Evolutionary conservation across 2,329 filamentous ascomycete species (phyloP), one percentile per base, ranked within the genome.

Genomic region (Aspergillus aculeatus): DNA sequence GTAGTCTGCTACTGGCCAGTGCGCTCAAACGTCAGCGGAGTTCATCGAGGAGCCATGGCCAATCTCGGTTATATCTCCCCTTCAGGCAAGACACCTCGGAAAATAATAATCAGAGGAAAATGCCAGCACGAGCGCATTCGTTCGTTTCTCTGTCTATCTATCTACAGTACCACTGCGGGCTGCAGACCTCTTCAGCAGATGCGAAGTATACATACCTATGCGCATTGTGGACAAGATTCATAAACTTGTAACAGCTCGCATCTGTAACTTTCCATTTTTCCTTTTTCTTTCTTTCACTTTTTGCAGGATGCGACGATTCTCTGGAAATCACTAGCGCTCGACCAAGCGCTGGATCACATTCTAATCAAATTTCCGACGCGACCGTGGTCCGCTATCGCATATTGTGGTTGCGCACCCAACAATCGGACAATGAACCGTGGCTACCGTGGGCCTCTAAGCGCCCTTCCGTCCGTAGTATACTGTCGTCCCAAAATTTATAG

Each of bases 41-140:
- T 55, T 58, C 44, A 56, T 56, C 44, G 54, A 51, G 14, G 14
- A 60, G 58, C 59, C 24, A 44, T 21, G 57, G 47, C 53, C 50
- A 50, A 56, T 55, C 61, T 67, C 65, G 65, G 65, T 63, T 66
- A 67, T 60, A 62, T 67, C 56, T 38, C 65, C 57, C n/a, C 23
- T 58, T 66, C 51, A 44, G 64, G 65, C 31, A 64, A 61, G 14
- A 58, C 57, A 47, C 50, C 52, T 47, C 48, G 41, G 31, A 14
- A 44, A 44, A 44, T 44, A 44, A 44, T 44, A 19, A 44, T 44
- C 38, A 19, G 14, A 44, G 38, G 16, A 19, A 44, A 44, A n/a
- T 19, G 38, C 16, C 1, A 44, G 38, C 38, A 44, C 32, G 32
- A 35, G 32, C 32, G 14, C 32, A 5, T 35, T 12, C 14, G 7